Evolutionary conservation across 345 rosid genomes (phyloP).

Genomic region (Salix brachista): DNA sequence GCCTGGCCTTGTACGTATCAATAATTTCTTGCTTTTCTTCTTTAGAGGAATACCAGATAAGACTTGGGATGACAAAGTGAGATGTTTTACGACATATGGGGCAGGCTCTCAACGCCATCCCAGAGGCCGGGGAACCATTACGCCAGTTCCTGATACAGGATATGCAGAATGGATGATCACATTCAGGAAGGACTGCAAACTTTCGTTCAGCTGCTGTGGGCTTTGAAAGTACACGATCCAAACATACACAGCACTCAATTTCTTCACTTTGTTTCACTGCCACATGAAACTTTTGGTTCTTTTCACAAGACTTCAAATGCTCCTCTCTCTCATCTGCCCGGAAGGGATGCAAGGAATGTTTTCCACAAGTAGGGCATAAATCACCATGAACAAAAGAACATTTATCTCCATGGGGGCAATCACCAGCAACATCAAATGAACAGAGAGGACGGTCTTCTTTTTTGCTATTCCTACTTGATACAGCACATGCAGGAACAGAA

Average conservation of each 20-base stretch:
- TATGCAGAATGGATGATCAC: conserved; percentile 88
- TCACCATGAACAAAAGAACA: conserved; percentile 81
- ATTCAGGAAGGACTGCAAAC: conserved; percentile 75
- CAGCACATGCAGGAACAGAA: conserved; percentile 24
- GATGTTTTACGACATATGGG: conserved; percentile 84
- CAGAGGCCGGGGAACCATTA: conserved; percentile 62
- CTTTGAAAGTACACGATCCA: conserved; percentile 63
- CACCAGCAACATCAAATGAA: conserved; percentile 65
- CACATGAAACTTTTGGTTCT: conserved; percentile 55
- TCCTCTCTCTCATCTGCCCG: conserved; percentile 65
- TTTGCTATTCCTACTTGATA: conserved; percentile 22
- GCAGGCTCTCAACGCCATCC: conserved; percentile 79
- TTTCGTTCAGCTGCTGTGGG: conserved; percentile 52
- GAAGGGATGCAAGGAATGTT: conserved; percentile 73
- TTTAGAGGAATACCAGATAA: conserved; percentile 65
- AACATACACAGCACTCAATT: conserved; percentile 61
- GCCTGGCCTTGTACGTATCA: conserved; percentile 70
- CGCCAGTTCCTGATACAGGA: conserved; percentile 79
- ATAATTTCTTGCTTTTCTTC: conserved; percentile 69
- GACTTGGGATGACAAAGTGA: conserved; percentile 81
- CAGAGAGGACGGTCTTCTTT: conserved; percentile 59
- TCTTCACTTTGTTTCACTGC: conserved; percentile 50
- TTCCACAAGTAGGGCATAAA: conserved; percentile 65
- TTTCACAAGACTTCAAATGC: conserved; percentile 54
- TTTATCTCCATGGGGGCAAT: conserved; percentile 59